Base-by-base conservation (phyloP, 1,284 basidiomycete species). In the Athelia psychrophila region DNA sequence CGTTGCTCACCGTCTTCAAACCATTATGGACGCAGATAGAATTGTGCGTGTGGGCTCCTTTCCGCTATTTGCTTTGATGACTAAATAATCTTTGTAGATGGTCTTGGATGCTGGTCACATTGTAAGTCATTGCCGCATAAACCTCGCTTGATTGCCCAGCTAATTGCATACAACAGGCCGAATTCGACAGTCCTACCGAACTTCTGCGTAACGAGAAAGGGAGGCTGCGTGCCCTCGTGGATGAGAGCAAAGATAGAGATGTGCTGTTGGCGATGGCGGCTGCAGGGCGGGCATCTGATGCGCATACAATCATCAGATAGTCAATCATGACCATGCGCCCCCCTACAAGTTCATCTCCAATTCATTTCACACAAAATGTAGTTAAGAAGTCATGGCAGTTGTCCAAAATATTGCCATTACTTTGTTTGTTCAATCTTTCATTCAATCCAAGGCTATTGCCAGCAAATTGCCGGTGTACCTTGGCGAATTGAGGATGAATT, bases 1-100 rank as follows among this genome's bases (percentile, higher is more conserved):
- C 13, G 72, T 88, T 47, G 86, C 86, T 1, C 86, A 88, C 64
- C 78, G 86, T 33, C 67, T 88, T 12, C 84, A 85, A 59, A 88
- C 84, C 1, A 83, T 88, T 57, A 85, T 86, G 73, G 84, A 87
- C 55, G 76, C 81, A 0, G 81, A 83, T 57, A 83, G 79, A 59
- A 70, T 74, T 45, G 72, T 70, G 48, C 44, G 69, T 56, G 16
- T 24, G 18, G 33, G n/a, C 49, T 35, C 4, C 44, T 24, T 27
- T 24, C 13, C 2, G 15, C 27, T 10, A n/a, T 4, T 5, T 27
- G 5, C 24, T 46, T 6, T 20, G 23, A 72, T 73, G 59, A 32
- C 24, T 36, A 22, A 15, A 32, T 23, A 15, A 15, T 40, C 42
- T 12, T 67, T 70, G 44, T 15, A 73, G 71, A 69, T 75, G 66